Evolutionary conservation across 2,329 filamentous ascomycete species (phyloP), one percentile per base, ranked within the genome.

Genomic region (Blastomyces silverae): DNA sequence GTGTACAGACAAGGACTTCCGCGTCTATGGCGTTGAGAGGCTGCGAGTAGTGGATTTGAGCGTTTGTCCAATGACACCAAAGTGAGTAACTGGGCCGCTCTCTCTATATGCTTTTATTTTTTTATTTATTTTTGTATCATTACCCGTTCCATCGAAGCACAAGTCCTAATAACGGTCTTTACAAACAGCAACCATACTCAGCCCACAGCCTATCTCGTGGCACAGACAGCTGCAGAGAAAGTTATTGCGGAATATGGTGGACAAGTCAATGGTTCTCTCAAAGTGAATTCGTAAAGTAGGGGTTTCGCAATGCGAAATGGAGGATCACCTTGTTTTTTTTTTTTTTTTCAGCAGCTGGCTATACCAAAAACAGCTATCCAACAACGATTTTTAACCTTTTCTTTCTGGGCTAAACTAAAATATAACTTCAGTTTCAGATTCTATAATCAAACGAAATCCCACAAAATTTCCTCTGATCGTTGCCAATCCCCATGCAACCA

Each of bases 141-240:
- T 37, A 2, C 17, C 13, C 22, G 8, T 53, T 15, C 22, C 2
- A 5, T 10, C 11, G 6, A 46, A 48, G 25, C 5, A 34, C 61
- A 8, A 31, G 17, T 44, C 2, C 22, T 52, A 44, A 39, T 25
- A 28, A 39, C 22, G 17, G 4, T 4, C 39, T 39, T 50, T 3
- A 13, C 25, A 28, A 34, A 22, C 39, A 81, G 75, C 69, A 77
- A 78, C 61, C 82, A 84, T 69, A 77, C 78, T 1, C 80, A 83
- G 67, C 73, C 77, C 11, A 78, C 78, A 11, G 82, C 81, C 2
- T 84, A 83, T 69, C 71, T 82, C 0, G 78, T 79, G 1, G 82
- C 81, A 0, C 70, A 78, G 53, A 81, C 77, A 0, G 78, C 77
- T 7, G 81, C 77, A 0, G 81, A 83, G 68, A 82, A 78, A 70